phyloP scores from a whole-genome alignment of 441 rosid species.

The Adansonia grandidieri region DNA sequence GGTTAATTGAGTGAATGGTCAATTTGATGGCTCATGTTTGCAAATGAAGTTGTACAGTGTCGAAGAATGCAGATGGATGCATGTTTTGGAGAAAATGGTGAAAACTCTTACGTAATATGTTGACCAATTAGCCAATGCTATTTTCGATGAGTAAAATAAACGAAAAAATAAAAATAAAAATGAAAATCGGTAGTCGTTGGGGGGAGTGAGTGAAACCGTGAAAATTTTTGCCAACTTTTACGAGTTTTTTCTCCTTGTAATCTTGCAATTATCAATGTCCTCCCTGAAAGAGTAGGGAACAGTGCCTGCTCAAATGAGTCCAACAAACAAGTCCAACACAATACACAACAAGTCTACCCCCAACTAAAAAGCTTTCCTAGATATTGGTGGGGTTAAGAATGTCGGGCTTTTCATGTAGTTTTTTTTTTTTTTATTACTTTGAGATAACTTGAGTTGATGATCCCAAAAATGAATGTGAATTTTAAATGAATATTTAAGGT shows the following conservation, averaged over 20 bases:
- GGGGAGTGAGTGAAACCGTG: slow-evolving; percentile 47
- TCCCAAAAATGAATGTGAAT: too few relatives aligned
- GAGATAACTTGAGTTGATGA: too few relatives aligned
- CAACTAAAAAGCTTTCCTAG: slow-evolving; percentile 8
- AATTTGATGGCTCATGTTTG: slow-evolving; percentile 8
- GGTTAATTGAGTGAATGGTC: background rate
- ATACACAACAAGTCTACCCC: slow-evolving; percentile 28
- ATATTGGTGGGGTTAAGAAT: slow-evolving; percentile 19
- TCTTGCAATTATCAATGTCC: slow-evolving; percentile 53
- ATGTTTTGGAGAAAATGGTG: slow-evolving; percentile 13
- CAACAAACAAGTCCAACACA: slow-evolving; percentile 23
- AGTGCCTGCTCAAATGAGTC: slow-evolving; percentile 34
- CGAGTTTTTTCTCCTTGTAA: slow-evolving; percentile 39
- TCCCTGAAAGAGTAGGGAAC: slow-evolving; percentile 34
- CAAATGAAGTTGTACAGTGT: background rate
- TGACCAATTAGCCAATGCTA: slow-evolving; percentile 39
- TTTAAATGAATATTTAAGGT: too few relatives aligned
- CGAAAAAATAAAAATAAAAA: too few relatives aligned
- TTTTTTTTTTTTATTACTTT: too few relatives aligned
- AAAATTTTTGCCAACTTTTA: slow-evolving; percentile 32
- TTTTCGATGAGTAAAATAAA: slow-evolving; percentile 43
- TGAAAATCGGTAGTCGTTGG: slow-evolving; percentile 49
- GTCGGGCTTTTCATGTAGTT: too few relatives aligned
- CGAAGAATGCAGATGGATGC: background rate
- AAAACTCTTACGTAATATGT: slow-evolving; percentile 24